These are phyloP conservation scores for Diaporthe sp. DNA, from an alignment of 2,329 filamentous ascomycete species.

Conservation along the genomic window DNA sequence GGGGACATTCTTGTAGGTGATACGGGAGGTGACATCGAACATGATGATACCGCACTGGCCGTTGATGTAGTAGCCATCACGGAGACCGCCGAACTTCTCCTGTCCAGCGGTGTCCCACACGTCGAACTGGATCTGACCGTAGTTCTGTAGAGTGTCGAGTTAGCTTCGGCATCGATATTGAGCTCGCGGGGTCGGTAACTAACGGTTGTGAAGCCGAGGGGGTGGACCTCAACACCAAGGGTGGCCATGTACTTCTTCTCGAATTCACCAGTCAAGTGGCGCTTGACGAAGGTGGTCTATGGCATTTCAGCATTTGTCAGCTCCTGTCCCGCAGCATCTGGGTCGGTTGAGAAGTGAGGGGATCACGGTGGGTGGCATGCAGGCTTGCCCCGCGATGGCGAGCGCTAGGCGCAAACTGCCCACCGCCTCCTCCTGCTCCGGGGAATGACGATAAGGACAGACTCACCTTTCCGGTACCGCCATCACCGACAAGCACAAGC, in stretches of 20 bases:
- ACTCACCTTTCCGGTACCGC: constrained; percentile 98
- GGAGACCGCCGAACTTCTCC: constrained; percentile 99
- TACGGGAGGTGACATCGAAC: constrained; percentile 99
- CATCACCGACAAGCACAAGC: constrained; percentile 99
- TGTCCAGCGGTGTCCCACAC: constrained; percentile 99
- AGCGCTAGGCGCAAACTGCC: constrained; percentile 32
- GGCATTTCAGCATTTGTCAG: constrained; percentile 39
- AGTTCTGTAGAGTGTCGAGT: constrained; percentile 78
- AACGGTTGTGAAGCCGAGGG: constrained; percentile 97
- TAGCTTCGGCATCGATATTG: constrained; percentile 42
- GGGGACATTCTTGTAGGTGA: constrained; percentile 99
- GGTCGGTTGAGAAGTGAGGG: constrained; percentile 23
- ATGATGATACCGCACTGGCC: constrained; percentile 99
- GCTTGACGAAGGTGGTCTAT: constrained; percentile 99
- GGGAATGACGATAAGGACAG: constrained; percentile 36
- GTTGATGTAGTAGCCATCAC: constrained; percentile 99
- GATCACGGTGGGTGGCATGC: constrained; percentile 36
- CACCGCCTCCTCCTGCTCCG: constrained; percentile 35
- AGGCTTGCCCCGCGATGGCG: constrained; percentile 24
- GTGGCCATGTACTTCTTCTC: constrained; percentile 99
- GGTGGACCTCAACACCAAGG: constrained; percentile 99
- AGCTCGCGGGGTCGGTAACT: constrained; percentile 55
- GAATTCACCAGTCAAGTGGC: constrained; percentile 99
- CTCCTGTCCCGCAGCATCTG: not conserved
- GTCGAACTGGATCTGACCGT: constrained; percentile 96